phyloP scores from a whole-genome alignment of 2,329 filamentous ascomycete genomes.

The Pseudogymnoascus sp. region DNA sequence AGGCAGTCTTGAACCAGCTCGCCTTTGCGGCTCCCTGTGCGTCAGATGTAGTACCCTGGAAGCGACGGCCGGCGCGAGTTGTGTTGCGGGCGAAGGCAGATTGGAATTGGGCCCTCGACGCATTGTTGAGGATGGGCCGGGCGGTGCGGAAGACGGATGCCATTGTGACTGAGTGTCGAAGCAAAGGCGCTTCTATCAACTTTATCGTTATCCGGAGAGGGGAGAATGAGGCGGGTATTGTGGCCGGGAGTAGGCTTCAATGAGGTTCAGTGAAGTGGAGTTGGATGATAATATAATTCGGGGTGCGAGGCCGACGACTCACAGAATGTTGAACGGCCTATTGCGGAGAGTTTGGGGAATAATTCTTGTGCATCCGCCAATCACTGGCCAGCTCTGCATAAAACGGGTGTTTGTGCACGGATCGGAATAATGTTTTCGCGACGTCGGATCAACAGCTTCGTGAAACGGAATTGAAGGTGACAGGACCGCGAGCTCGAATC shows the following conservation, averaged over 20 bases:
- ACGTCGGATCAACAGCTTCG: conserved; percentile 2
- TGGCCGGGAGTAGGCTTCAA: neutral
- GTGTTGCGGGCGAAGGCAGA: conserved; percentile 32
- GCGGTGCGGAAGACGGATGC: conserved; percentile 42
- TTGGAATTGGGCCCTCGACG: conserved; percentile 47
- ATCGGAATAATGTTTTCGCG: neutral
- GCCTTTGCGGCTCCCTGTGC: conserved; percentile 36
- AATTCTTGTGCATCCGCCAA: conserved; percentile 6
- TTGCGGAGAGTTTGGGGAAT: conserved; percentile 8
- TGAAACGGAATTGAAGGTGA: conserved; percentile 2
- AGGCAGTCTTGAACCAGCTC: conserved; percentile 69
- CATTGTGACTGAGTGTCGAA: conserved; percentile 14
- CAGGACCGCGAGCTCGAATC: conserved; percentile 6
- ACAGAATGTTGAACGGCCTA: conserved; percentile 5
- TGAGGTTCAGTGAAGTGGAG: neutral
- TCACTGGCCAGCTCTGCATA: neutral
- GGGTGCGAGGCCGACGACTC: conserved; percentile 6
- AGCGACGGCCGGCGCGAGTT: conserved; percentile 47
- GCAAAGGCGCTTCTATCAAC: conserved; percentile 1
- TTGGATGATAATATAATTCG: conserved; percentile 7
- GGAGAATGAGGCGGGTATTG: neutral
- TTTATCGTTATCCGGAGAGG: neutral
- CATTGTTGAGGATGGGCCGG: conserved; percentile 50
- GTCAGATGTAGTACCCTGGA: conserved; percentile 59
- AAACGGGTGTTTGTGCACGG: conserved; percentile 8